These are phyloP conservation scores for Didymella arachidicola DNA, from an alignment of 2,329 filamentous ascomycete species.

Conservation along the genomic window DNA sequence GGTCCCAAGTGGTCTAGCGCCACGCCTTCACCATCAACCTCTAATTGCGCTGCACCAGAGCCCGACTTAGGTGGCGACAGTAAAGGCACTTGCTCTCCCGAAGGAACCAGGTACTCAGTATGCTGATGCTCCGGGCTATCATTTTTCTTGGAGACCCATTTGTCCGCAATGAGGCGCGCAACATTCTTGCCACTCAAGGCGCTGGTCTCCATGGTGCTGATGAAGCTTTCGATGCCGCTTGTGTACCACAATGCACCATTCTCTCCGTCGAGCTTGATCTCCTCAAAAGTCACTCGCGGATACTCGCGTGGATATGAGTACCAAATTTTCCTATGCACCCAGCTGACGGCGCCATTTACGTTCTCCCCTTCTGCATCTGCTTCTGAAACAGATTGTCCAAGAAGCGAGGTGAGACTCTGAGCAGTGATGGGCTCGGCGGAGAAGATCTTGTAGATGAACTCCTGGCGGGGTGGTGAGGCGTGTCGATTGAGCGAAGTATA, in stretches of 20 bases:
- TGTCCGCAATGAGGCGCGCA: slow-evolving; percentile 73
- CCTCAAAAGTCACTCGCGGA: slow-evolving; percentile 88
- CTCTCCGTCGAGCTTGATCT: slow-evolving; percentile 64
- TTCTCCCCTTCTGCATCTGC: slow-evolving; percentile 42
- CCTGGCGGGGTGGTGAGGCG: slow-evolving; percentile 42
- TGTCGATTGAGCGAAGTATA: slow-evolving; percentile 67
- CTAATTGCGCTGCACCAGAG: slow-evolving; percentile 32
- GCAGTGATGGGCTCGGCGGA: slow-evolving; percentile 51
- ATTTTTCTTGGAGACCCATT: slow-evolving; percentile 51
- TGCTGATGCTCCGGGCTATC: too few relatives aligned
- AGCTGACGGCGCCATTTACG: slow-evolving; percentile 43
- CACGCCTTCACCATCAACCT: slow-evolving; percentile 53
- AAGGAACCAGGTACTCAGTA: background rate
- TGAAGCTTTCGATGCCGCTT: slow-evolving; percentile 84
- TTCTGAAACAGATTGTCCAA: slow-evolving; percentile 52
- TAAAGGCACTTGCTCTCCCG: background rate
- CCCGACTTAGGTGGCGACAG: background rate
- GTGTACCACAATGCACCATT: slow-evolving; percentile 69
- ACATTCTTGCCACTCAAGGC: slow-evolving; percentile 90
- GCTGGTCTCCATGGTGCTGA: slow-evolving; percentile 97
- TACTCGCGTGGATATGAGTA: slow-evolving; percentile 83
- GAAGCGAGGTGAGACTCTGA: slow-evolving; percentile 58
- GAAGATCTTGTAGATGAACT: slow-evolving; percentile 74
- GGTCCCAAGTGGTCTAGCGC: slow-evolving; percentile 74
- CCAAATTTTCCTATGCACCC: slow-evolving; percentile 67